Evolutionary conservation across 2,329 filamentous ascomycete genomes (phyloP).

Genomic region (Ascochyta koolunga): DNA sequence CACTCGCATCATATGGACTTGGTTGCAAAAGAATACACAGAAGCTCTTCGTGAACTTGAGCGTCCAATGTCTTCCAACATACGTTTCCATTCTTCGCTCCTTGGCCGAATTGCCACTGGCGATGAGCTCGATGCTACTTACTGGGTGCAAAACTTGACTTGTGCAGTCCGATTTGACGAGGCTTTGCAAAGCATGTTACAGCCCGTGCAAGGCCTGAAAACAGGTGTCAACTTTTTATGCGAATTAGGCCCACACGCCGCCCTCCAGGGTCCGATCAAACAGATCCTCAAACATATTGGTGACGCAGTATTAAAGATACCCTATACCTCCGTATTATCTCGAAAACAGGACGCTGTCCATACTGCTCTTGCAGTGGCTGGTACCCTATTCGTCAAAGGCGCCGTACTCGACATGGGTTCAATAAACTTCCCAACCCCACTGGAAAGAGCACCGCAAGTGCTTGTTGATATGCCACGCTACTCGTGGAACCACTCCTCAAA

Average conservation of each 20-base stretch:
- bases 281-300: constrained; percentile 26
- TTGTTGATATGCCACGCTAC: constrained; percentile 33
- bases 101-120: constrained; percentile 15
- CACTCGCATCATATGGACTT: constrained; percentile 44
- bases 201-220: constrained; percentile 15
- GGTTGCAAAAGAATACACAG: constrained; percentile 31
- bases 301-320: constrained; percentile 22
- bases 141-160: constrained; percentile 33
- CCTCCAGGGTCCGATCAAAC: constrained; percentile 31
- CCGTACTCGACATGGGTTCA: constrained; percentile 24
- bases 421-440: constrained; percentile 32
- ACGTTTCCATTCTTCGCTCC: constrained; percentile 28
- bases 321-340: constrained; percentile 23
- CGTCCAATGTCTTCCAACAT: constrained; percentile 22
- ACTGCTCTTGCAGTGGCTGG: constrained; percentile 26
- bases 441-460: constrained; percentile 25
- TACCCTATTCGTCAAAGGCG: constrained; percentile 20
- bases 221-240: constrained; percentile 25
- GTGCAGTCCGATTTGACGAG: constrained; percentile 25
- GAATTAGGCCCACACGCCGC: constrained; percentile 36
- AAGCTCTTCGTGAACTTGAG: constrained; percentile 29
- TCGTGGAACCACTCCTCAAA: constrained; percentile 38
- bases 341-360: constrained; percentile 31
- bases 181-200: constrained; percentile 21
- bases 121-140: constrained; percentile 25